A percentile compares a stretch with the other conserved stretches of the same genome.
Evolutionary conservation across 2,329 filamentous ascomycete genomes (phyloP).

Genomic region (Penicillium crustosum): DNA sequence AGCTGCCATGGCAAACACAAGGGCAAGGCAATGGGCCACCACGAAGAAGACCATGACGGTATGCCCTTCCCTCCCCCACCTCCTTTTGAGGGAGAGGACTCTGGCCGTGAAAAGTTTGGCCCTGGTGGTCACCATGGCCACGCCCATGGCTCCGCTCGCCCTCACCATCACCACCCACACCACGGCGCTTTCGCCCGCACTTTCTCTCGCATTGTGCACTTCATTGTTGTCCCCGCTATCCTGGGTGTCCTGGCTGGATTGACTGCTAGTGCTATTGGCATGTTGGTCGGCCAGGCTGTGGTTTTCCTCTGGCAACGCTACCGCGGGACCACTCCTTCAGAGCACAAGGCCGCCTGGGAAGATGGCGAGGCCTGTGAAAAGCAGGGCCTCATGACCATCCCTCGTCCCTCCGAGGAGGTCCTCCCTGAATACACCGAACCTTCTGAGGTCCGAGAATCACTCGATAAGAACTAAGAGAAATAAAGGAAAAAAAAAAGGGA

Average conservation of each 20-base stretch:
- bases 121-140: slow-evolving; percentile 14
- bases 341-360: slow-evolving; percentile 33
- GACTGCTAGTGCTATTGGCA: slow-evolving; percentile 47
- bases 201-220: slow-evolving; percentile 43
- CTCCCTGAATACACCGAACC: slow-evolving; percentile 41
- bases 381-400: slow-evolving; percentile 40
- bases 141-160: slow-evolving; percentile 21
- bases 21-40: slow-evolving; percentile 3
- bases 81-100: slow-evolving; percentile 10
- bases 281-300: slow-evolving; percentile 49
- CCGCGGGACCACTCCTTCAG: slow-evolving; percentile 32
- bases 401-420: slow-evolving; percentile 27
- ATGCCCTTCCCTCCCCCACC: slow-evolving; percentile 11
- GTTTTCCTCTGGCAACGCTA: slow-evolving; percentile 48
- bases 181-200: slow-evolving; percentile 41
- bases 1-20: slow-evolving; percentile 34
- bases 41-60: slow-evolving; percentile 5
- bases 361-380: slow-evolving; percentile 45
- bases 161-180: slow-evolving; percentile 33
- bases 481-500: not conserved
- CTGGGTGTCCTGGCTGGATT: slow-evolving; percentile 49
- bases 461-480: slow-evolving; percentile 34
- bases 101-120: slow-evolving; percentile 8
- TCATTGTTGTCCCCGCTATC: slow-evolving; percentile 48
- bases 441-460: slow-evolving; percentile 24